These are phyloP conservation scores for Kwoniella mangroviensis DNA, from an alignment of 768 basidiomycete species.

Conservation along the genomic window DNA sequence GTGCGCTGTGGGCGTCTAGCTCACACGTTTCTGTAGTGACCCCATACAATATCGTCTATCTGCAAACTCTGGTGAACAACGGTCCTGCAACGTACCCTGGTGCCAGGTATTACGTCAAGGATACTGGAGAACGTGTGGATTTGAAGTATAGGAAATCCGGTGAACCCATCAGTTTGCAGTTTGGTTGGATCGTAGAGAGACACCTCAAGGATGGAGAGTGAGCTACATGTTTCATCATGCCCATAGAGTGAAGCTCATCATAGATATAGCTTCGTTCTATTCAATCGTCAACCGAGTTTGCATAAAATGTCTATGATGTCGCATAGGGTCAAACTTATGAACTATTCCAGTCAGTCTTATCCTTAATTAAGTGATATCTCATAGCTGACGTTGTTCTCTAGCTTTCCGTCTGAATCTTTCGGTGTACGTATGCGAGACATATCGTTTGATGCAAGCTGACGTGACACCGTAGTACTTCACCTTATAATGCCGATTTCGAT, in stretches of 20 bases:
- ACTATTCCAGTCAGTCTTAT: conserved; percentile 82
- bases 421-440: conserved; percentile 69
- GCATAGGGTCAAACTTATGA: conserved; percentile 95
- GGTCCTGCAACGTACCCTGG: conserved; percentile 95
- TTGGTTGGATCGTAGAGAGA: conserved; percentile 97
- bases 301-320: conserved; percentile 99
- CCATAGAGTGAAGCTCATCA: conserved; percentile 21
- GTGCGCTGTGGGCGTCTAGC: neutral
- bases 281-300: conserved; percentile 96
- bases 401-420: conserved; percentile 98
- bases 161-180: conserved; percentile 86
- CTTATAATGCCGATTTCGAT: conserved; percentile 99
- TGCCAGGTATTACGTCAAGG: conserved; percentile 93
- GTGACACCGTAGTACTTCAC: conserved; percentile 71
- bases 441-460: conserved; percentile 24
- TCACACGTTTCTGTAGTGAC: conserved; percentile 67
- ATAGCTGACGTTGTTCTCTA: conserved; percentile 51
- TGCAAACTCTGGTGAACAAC: conserved; percentile 92
- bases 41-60: conserved; percentile 91
- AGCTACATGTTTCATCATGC: conserved; percentile 58
- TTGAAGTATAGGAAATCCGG: conserved; percentile 93
- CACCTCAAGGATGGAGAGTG: conserved; percentile 98
- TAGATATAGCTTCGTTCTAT: conserved; percentile 74
- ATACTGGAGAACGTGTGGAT: conserved; percentile 96
- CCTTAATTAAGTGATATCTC: conserved; percentile 2